Evolutionary conservation across 129 eudicot species (phyloP), one percentile per base, ranked within the genome.

Genomic region (Helichrysum umbraculigerum): DNA sequence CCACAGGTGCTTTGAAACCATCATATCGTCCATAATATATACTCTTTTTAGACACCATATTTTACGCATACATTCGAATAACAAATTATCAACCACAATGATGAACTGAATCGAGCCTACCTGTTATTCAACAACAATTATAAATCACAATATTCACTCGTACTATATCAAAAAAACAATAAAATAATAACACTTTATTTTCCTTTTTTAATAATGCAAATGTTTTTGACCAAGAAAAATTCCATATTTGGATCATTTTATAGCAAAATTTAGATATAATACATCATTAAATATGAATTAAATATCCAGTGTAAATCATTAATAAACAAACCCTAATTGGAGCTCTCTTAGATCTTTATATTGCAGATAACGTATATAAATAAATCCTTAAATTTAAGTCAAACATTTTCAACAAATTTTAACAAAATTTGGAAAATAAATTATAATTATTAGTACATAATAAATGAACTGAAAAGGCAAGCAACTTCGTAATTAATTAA

Each of bases 11-110:
- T 70, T 78, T 76, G 77, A 80, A 82, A 81, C 96, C 91, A 65
- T 68, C 73, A 66, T 79, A 82, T 35, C 2, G 71, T 47, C 91
- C 97, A 77, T 78, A 73, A 76, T 86, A 86, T 79, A 78, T 82
- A 73, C 88, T 85, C 78, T 81, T 85, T 76, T 90, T 90, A 75
- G 85, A 79, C 87, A 81, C 84, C 96, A 90, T 88, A 81, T 72
- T 83, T 85, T 77, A 88, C 44, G 72, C 73, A 88, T 67, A 79
- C 91, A 83, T 84, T 75, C 87, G 81, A 85, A 62, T 57, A 30
- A 78, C 10, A 81, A 76, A 84, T 73, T 78, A 78, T 71, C 85
- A 83, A 79, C 56, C 64, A 65, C n/a, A n/a, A n/a, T n/a, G n/a
- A n/a, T n/a, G n/a, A n/a, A n/a, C 84, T 25, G 28, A 25, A 25